These are phyloP conservation scores for Pythium dissimile DNA, from an alignment of 352 stramenopile genomes.

Conservation along the genomic window DNA sequence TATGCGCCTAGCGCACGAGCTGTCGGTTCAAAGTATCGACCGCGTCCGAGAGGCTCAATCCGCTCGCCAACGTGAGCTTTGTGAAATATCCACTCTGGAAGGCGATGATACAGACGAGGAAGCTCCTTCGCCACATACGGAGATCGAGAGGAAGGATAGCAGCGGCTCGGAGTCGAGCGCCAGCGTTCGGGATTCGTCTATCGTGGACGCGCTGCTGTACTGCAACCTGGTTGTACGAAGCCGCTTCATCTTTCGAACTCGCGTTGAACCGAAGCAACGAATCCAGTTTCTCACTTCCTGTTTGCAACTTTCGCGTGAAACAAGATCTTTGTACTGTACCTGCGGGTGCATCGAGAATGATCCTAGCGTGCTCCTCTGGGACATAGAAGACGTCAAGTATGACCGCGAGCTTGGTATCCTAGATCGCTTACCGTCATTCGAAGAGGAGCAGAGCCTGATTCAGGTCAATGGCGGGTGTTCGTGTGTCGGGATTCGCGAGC, in stretches of 20 bases:
- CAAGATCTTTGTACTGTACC: slow-evolving; percentile 60
- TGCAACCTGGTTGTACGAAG: slow-evolving; percentile 75
- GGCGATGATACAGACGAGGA: neutral
- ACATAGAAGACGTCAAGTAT: slow-evolving; percentile 74
- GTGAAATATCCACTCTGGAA: slow-evolving; percentile 11
- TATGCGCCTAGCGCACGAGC: slow-evolving; percentile 67
- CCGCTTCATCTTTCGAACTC: slow-evolving; percentile 77
- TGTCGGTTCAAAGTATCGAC: slow-evolving; percentile 73
- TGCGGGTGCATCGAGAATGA: slow-evolving; percentile 78
- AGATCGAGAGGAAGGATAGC: neutral
- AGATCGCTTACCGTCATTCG: slow-evolving; percentile 62
- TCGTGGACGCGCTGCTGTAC: slow-evolving; percentile 76
- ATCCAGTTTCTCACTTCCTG: slow-evolving; percentile 68
- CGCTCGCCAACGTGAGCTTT: slow-evolving; percentile 32
- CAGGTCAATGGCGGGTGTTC: slow-evolving; percentile 36
- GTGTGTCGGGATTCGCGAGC: slow-evolving; percentile 69
- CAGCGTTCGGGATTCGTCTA: slow-evolving; percentile 45
- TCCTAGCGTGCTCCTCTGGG: slow-evolving; percentile 52
- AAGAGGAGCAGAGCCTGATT: slow-evolving; percentile 34
- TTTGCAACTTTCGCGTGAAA: slow-evolving; percentile 68
- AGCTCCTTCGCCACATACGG: neutral
- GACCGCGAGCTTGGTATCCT: slow-evolving; percentile 61
- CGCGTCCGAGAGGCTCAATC: slow-evolving; percentile 54
- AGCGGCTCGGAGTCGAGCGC: slow-evolving; percentile 10
- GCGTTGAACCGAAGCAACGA: slow-evolving; percentile 63